Base-by-base conservation (phyloP, 495 filamentous ascomycete species). In the Bathelium albidoporum region DNA sequence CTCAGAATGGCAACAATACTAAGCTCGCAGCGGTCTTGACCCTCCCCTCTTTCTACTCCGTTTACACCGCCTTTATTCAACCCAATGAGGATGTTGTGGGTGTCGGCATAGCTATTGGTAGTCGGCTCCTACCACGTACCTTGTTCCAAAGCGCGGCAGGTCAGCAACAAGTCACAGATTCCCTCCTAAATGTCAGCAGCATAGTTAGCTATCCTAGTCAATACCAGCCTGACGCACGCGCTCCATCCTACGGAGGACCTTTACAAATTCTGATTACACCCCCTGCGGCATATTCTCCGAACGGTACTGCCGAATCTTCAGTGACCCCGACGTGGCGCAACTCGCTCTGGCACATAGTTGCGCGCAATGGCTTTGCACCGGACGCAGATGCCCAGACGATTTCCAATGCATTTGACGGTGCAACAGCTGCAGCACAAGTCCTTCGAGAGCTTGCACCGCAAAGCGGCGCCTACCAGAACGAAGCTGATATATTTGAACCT, bases 381-480 rank as follows among this genome's bases (percentile, higher is more conserved):
- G 52, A 65, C 24, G 64, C 64, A 16, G 44, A 26, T 20, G 60
- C 24, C 18, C 28, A 16, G 9, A 41, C 36, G 3, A 58, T 60
- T 28, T 34, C 29, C 20, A 20, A 36, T 2, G 60, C 59, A 9
- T 65, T 61, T 59, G 10, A 34, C 22, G 36, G 36, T 7, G 60
- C 60, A 1, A 43, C 49, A 26, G 20, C 20, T 32, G 64, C 59
- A 22, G 45, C 59, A 24, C 29, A 62, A 43, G 24, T 62, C 26
- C 52, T 66, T 10, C 14, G 41, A 16, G 60, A 36, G 5, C 32
- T 66, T 7, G 53, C 64, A 49, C 64, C 61, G 10, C 32, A 59
- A 16, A 59, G 32, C 43, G 64, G 64, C 10, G 61, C 64, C 22
- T 66, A 66, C 34, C 61, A 63, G 32, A 66, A 66, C 39, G 64